These are phyloP conservation scores for Henningerozyma blattae DNA, from an alignment of 805 yeast genomes.

Conservation along the genomic window DNA sequence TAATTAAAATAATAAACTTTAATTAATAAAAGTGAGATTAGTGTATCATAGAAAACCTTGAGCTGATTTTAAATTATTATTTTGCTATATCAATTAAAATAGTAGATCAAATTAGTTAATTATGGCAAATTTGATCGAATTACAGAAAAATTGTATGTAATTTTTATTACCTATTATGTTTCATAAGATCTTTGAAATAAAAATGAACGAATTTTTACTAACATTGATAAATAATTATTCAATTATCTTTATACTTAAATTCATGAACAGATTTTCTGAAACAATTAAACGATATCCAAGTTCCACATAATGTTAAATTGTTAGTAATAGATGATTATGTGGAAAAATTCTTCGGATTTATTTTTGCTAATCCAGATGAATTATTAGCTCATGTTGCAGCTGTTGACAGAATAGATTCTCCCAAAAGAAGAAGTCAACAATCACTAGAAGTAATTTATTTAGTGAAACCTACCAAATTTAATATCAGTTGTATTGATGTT, in stretches of 20 bases:
- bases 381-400: constrained; percentile 47
- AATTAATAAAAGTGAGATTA: no score
- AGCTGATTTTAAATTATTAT: no score
- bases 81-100: no score
- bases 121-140: not conserved
- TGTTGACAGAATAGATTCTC: constrained; percentile 49
- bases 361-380: constrained; percentile 31
- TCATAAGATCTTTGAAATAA: no score
- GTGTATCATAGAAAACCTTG: no score
- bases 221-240: not conserved
- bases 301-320: constrained; percentile 34
- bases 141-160: not conserved
- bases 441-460: constrained; percentile 74
- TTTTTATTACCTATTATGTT: not conserved
- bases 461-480: constrained; percentile 54
- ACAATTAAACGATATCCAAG: constrained; percentile 30
- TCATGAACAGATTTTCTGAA: constrained; percentile 17
- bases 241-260: not conserved
- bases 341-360: constrained; percentile 33
- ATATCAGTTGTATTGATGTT: constrained; percentile 63
- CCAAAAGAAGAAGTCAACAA: constrained; percentile 43
- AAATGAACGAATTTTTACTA: not conserved
- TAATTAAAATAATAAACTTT: no score
- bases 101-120: no score
- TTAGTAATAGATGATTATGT: constrained; percentile 48